Evolutionary conservation across 495 filamentous ascomycete species (phyloP).

Genomic region (Neurospora sp.): DNA sequence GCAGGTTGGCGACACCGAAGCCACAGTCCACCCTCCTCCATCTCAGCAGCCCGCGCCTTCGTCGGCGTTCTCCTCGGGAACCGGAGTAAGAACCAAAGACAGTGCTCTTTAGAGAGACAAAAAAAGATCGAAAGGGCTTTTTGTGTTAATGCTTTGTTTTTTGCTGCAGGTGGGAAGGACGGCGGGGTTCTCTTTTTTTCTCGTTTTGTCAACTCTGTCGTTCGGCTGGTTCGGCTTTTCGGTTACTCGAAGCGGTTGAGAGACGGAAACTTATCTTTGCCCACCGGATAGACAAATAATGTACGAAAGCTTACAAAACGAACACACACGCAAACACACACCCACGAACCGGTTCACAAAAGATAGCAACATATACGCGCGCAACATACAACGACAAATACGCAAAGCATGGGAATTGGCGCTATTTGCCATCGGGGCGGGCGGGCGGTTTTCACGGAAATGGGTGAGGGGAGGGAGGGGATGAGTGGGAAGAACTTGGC

Average conservation of each 20-base stretch:
- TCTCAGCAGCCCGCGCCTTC: neutral
- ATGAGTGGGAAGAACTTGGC: neutral
- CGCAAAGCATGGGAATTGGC: neutral
- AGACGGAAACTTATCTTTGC: neutral
- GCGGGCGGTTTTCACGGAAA: neutral
- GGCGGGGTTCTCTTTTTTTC: neutral
- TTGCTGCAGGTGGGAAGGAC: neutral
- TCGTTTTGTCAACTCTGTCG: neutral
- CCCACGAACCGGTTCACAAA: neutral
- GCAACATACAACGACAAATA: neutral
- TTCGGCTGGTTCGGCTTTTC: neutral
- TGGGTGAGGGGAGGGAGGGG: neutral
- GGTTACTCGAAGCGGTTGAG: neutral
- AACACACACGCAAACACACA: neutral
- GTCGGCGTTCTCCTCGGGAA: neutral
- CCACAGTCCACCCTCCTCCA: slow-evolving; percentile 40
- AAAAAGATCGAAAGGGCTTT: neutral
- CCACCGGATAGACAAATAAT: neutral
- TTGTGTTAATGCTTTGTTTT: neutral
- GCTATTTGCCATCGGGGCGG: neutral
- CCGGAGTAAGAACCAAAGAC: neutral
- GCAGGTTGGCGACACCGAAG: slow-evolving; percentile 78
- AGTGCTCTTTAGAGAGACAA: neutral
- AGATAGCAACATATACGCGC: neutral
- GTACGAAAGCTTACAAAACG: neutral